Evolutionary conservation across 805 yeast genomes (phyloP).

Genomic region (Scheffersomyces coipomensis): DNA sequence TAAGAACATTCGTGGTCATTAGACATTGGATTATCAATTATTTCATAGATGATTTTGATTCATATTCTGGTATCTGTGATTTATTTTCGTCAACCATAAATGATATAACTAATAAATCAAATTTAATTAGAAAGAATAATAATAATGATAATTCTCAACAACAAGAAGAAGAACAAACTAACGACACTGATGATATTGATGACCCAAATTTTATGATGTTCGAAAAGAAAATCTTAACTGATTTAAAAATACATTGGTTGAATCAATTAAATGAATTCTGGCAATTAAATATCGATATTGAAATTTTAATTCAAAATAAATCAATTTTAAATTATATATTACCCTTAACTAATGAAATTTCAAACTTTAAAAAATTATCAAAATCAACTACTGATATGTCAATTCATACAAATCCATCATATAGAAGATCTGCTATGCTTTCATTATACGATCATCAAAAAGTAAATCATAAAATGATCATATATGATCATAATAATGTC

Average conservation of each 20-base stretch:
- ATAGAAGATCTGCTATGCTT: conserved; percentile 44
- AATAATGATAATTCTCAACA: not conserved
- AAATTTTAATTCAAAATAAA: conserved; percentile 9
- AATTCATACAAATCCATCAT: conserved; percentile 43
- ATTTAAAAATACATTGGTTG: conserved; percentile 43
- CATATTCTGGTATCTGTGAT: conserved; percentile 32
- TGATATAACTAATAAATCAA: conserved; percentile 34
- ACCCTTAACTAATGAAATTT: conserved; percentile 26
- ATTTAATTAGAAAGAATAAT: conserved; percentile 15
- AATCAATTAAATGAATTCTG: conserved; percentile 31
- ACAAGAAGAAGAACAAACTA: not conserved
- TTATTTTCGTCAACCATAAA: conserved; percentile 48
- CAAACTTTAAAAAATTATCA: conserved; percentile 17
- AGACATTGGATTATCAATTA: conserved; percentile 91
- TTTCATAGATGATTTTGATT: conserved; percentile 72
- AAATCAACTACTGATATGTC: conserved; percentile 36
- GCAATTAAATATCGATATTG: conserved; percentile 20
- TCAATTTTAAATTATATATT: conserved; percentile 13
- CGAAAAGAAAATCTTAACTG: conserved; percentile 35
- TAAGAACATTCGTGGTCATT: conserved; percentile 81
- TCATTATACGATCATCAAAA: conserved; percentile 38
- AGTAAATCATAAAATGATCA: conserved; percentile 32
- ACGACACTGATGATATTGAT: not conserved
- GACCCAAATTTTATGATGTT: conserved; percentile 20
- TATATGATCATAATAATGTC: conserved; percentile 21